Conservation (phyloP, 257 asterid genomes). For the Euphrasia confusa region DNA sequence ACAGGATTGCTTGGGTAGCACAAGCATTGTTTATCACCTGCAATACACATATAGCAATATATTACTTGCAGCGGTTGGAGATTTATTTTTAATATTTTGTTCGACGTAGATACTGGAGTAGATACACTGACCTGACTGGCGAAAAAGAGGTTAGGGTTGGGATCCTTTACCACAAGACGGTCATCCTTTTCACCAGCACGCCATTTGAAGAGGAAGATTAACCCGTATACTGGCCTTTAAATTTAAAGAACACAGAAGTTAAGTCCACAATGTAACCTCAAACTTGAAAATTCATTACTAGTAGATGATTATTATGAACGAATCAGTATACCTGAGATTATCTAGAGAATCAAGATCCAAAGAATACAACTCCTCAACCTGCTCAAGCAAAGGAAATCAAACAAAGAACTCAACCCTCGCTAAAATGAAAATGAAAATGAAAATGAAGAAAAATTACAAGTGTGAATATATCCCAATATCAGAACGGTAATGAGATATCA, state of each 20-base stretch:
- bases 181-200: slow-evolving; percentile 96
- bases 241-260: neutral
- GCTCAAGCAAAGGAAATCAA: slow-evolving; percentile 30
- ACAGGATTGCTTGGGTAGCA: slow-evolving; percentile 97
- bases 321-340: slow-evolving; percentile 55
- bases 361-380: slow-evolving; percentile 98
- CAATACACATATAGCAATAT: no score
- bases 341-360: slow-evolving; percentile 87
- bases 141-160: slow-evolving; percentile 82
- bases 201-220: slow-evolving; percentile 98
- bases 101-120: no score
- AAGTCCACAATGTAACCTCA: no score
- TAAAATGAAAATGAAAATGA: neutral
- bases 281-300: no score
- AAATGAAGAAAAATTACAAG: no score
- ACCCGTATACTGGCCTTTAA: slow-evolving; percentile 82
- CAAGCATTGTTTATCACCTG: slow-evolving; percentile 94
- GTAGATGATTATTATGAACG: neutral
- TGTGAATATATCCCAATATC: no score
- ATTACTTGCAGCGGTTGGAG: no score
- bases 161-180: slow-evolving; percentile 81
- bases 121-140: slow-evolving; percentile 54
- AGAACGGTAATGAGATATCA: no score
- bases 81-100: no score
- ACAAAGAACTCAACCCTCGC: slow-evolving; percentile 18